Evolutionary conservation across 2,329 filamentous ascomycete species (phyloP), one percentile per base, ranked within the genome.

Genomic region (Balansia obtecta): DNA sequence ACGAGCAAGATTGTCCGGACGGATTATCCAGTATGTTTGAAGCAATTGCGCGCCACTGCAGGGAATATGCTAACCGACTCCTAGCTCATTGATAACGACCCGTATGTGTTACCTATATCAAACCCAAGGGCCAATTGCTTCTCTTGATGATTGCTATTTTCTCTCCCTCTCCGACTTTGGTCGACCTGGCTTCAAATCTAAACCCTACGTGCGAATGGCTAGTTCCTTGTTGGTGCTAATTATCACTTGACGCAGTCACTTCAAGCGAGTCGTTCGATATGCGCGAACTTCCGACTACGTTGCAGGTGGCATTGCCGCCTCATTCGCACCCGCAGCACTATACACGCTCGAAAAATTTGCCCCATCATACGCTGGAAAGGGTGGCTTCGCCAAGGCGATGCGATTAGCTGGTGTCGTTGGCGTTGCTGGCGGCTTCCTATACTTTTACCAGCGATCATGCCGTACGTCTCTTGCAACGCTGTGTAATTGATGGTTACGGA

Each of bases 81-180:
- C 59, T 72, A 98, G 93, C 86, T 97, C 73, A 97, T 98, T 71
- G 93, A 98, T 76, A 94, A 88, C 74, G 93, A 98, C 71, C 93
- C 93, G 90, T 96, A 90, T 52, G 67, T 68, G 44, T 34, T 13
- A 34, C 4, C 15, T 20, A 34, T 33, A 15, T n/a, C 20, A 46
- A 20, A 5, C 34, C 10, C 4, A 37, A 4, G 15, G 34, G 11
- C 15, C 34, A 37, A 13, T 37, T 37, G 34, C 15, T 10, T 2
- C 34, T 27, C 5, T 27, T 27, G 8, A 27, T 27, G 27, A 8
- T 8, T 27, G 27, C 27, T 7, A 7, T 27, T 27, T 7, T 27
- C 20, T 27, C 27, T 27, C 7, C 7, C 27, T 5, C 27, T 5
- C 27, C 27, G 27, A 5, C 1, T 1, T 6, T 27, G 4, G 27